Percentiles rank a stretch among this genome's conserved stretches.
Conservation (phyloP, 2,329 filamentous ascomycete species). For the Raffaelea ambrosiae region DNA sequence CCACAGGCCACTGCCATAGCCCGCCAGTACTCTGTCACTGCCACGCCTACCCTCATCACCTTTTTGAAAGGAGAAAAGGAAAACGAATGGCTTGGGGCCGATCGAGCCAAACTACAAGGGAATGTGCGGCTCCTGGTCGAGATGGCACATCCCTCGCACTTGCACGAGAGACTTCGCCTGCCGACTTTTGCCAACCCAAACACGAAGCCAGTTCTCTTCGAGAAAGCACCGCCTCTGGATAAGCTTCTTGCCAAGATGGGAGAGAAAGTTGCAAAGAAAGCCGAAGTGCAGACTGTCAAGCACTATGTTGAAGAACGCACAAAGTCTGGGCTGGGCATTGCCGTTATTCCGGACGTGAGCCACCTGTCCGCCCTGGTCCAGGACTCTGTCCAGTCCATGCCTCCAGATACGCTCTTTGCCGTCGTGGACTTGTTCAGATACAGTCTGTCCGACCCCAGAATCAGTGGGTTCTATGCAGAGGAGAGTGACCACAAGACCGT, state of each 20-base stretch:
- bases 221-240: constrained; percentile 70
- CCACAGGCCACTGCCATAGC: constrained; percentile 49
- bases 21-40: constrained; percentile 57
- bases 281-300: constrained; percentile 55
- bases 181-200: constrained; percentile 59
- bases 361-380: constrained; percentile 55
- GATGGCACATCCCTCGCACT: constrained; percentile 68
- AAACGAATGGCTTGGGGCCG: constrained; percentile 73
- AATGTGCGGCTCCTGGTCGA: constrained; percentile 68
- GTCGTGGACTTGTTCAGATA: constrained; percentile 79
- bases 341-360: constrained; percentile 61
- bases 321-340: constrained; percentile 51
- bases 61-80: constrained; percentile 69
- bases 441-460: constrained; percentile 65
- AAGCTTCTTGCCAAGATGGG: constrained; percentile 79
- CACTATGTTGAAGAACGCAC: constrained; percentile 61
- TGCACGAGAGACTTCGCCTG: constrained; percentile 62
- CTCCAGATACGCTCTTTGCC: constrained; percentile 63
- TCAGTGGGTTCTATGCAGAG: constrained; percentile 77
- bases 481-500: constrained; percentile 60
- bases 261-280: constrained; percentile 31
- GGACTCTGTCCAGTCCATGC: constrained; percentile 44
- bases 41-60: constrained; percentile 84
- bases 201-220: constrained; percentile 60
- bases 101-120: constrained; percentile 55